These are phyloP conservation scores for Trichoderma guizhouense DNA, from an alignment of 2,329 filamentous ascomycete genomes.

Conservation along the genomic window DNA sequence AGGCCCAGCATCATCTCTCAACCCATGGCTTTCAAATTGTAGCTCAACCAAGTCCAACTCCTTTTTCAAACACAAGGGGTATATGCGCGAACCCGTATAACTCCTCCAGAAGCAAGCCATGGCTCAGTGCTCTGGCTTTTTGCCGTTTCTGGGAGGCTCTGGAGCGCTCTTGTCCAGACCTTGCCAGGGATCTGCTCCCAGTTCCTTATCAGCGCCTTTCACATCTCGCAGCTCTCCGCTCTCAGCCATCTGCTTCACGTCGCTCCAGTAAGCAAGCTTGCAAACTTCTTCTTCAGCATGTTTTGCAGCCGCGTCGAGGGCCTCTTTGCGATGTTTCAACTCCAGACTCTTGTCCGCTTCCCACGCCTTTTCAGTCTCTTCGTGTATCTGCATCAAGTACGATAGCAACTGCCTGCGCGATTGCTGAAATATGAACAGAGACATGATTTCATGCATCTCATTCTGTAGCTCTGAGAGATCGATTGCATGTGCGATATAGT, in stretches of 20 bases:
- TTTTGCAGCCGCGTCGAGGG: slow-evolving; percentile 69
- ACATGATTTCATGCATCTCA: slow-evolving; percentile 82
- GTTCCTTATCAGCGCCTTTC: slow-evolving; percentile 33
- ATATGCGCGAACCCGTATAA: neutral
- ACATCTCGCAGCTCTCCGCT: slow-evolving; percentile 46
- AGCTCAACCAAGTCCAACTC: neutral
- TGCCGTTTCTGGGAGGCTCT: slow-evolving; percentile 33
- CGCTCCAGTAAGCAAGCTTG: slow-evolving; percentile 82
- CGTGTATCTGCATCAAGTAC: slow-evolving; percentile 59
- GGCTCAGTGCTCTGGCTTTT: slow-evolving; percentile 19
- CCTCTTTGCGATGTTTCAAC: slow-evolving; percentile 51
- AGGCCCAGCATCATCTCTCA: neutral
- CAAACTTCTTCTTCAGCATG: slow-evolving; percentile 79
- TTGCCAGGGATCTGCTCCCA: slow-evolving; percentile 42
- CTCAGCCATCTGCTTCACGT: slow-evolving; percentile 67
- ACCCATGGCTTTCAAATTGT: neutral
- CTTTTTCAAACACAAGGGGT: neutral
- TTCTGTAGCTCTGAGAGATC: slow-evolving; percentile 73
- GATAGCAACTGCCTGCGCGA: slow-evolving; percentile 75
- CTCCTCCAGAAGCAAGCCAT: neutral
- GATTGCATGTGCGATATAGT: slow-evolving; percentile 74
- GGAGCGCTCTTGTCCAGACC: slow-evolving; percentile 55
- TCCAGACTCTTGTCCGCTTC: slow-evolving; percentile 38
- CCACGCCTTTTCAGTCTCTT: slow-evolving; percentile 38
- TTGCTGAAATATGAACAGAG: slow-evolving; percentile 82